Evolutionary conservation across 2,329 filamentous ascomycete genomes (phyloP).

Genomic region (Didymella sp.): DNA sequence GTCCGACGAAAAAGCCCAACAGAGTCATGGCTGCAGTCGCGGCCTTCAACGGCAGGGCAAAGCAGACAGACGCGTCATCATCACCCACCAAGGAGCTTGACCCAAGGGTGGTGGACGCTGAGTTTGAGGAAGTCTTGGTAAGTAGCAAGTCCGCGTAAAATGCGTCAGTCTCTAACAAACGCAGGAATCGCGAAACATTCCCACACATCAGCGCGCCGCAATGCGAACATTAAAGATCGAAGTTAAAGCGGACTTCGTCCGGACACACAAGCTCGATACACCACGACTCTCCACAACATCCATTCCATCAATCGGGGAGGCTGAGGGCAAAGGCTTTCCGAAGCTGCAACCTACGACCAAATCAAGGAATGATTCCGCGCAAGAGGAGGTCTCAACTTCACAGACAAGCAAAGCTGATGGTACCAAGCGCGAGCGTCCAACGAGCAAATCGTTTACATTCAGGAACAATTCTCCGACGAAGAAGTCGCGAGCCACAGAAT

Average conservation of each 20-base stretch:
- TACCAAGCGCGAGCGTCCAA: conserved; percentile 58
- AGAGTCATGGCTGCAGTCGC: conserved; percentile 71
- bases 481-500: conserved; percentile 70
- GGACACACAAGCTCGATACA: conserved; percentile 76
- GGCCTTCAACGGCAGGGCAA: conserved; percentile 63
- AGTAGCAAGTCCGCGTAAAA: conserved; percentile 53
- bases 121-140: conserved; percentile 68
- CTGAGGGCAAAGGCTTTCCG: conserved; percentile 24
- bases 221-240: conserved; percentile 88
- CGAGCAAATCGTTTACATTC: conserved; percentile 81
- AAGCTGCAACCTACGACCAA: conserved; percentile 54
- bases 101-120: conserved; percentile 64
- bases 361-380: conserved; percentile 38
- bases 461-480: conserved; percentile 77
- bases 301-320: conserved; percentile 41
- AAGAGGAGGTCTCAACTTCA: conserved; percentile 38
- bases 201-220: conserved; percentile 90
- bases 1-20: conserved; percentile 53
- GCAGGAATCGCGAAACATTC: conserved; percentile 87
- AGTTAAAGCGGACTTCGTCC: conserved; percentile 95
- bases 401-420: conserved; percentile 16
- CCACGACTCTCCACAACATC: conserved; percentile 58
- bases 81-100: conserved; percentile 52
- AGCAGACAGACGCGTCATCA: conserved; percentile 44
- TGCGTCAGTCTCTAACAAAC: conserved; percentile 29